Evolutionary conservation across 2,329 filamentous ascomycete genomes (phyloP).

Genomic region (Cladosporium halotolerans): DNA sequence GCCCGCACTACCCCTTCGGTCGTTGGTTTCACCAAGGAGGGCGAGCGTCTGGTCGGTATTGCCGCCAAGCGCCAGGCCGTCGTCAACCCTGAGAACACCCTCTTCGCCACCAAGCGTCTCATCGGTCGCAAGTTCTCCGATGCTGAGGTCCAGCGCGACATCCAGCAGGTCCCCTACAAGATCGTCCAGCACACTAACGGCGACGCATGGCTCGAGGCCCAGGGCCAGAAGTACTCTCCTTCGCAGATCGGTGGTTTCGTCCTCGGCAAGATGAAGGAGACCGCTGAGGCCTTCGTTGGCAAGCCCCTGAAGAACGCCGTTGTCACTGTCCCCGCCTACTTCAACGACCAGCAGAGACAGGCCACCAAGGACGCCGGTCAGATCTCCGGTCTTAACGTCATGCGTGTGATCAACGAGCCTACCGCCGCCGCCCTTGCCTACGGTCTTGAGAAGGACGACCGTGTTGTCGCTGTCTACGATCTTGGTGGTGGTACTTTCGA

Average conservation of each 20-base stretch:
- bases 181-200: conserved; percentile 95
- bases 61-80: conserved; percentile 97
- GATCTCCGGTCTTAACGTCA: conserved; percentile 91
- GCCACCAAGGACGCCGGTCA: conserved; percentile 97
- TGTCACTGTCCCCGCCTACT: conserved; percentile 94
- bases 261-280: conserved; percentile 99
- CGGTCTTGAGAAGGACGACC: conserved; percentile 92
- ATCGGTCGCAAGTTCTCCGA: conserved; percentile 97
- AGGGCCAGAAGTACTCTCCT: conserved; percentile 91
- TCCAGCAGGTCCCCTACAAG: conserved; percentile 98
- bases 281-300: conserved; percentile 84
- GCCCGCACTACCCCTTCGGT: conserved; percentile 88
- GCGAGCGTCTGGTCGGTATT: conserved; percentile 93
- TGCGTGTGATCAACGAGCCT: conserved; percentile 96
- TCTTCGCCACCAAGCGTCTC: conserved; percentile 97
- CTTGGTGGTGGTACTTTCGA: conserved; percentile 98
- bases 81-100: conserved; percentile 96
- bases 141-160: conserved; percentile 86
- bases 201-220: conserved; percentile 91
- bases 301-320: conserved; percentile 93
- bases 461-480: conserved; percentile 92
- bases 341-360: conserved; percentile 97
- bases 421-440: conserved; percentile 94
- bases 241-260: conserved; percentile 98
- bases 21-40: conserved; percentile 90